A percentile compares a stretch with the other conserved stretches of the same genome.
Conservation (phyloP, 2,329 filamentous ascomycete genomes). For the Venturia effusa region DNA sequence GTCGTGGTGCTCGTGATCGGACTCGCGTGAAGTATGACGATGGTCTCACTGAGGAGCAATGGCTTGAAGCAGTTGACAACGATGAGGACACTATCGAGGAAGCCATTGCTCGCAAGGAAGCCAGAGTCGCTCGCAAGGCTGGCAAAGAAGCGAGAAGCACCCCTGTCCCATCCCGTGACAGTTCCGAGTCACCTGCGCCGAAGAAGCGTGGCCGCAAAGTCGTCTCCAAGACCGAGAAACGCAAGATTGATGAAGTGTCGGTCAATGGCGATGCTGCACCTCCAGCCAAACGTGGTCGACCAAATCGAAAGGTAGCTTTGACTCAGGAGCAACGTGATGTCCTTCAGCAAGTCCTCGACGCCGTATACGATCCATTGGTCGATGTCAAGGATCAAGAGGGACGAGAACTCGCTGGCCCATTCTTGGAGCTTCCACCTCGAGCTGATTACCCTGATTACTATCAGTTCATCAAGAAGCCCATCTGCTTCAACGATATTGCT, state of each 20-base stretch:
- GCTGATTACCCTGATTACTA: slow-evolving; percentile 93
- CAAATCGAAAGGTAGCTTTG: slow-evolving; percentile 54
- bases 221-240: slow-evolving; percentile 64
- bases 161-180: slow-evolving; percentile 67
- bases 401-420: slow-evolving; percentile 50
- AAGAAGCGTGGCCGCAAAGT: slow-evolving; percentile 80
- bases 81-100: slow-evolving; percentile 92
- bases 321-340: slow-evolving; percentile 57
- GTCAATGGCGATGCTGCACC: slow-evolving; percentile 57
- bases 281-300: slow-evolving; percentile 62
- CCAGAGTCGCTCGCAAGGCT: slow-evolving; percentile 69
- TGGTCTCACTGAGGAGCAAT: slow-evolving; percentile 95
- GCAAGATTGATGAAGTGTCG: slow-evolving; percentile 66
- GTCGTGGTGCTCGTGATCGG: slow-evolving; percentile 88
- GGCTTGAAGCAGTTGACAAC: slow-evolving; percentile 95
- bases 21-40: slow-evolving; percentile 94
- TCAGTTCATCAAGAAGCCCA: slow-evolving; percentile 79
- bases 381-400: slow-evolving; percentile 68
- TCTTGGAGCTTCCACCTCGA: slow-evolving; percentile 83
- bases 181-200: slow-evolving; percentile 65
- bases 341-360: slow-evolving; percentile 71
- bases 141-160: slow-evolving; percentile 55
- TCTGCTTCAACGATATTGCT: slow-evolving; percentile 92
- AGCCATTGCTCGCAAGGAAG: slow-evolving; percentile 81
- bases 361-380: slow-evolving; percentile 70